These are phyloP conservation scores for Paecilomyces sp. DNA, from an alignment of 2,329 filamentous ascomycete genomes.

Conservation along the genomic window DNA sequence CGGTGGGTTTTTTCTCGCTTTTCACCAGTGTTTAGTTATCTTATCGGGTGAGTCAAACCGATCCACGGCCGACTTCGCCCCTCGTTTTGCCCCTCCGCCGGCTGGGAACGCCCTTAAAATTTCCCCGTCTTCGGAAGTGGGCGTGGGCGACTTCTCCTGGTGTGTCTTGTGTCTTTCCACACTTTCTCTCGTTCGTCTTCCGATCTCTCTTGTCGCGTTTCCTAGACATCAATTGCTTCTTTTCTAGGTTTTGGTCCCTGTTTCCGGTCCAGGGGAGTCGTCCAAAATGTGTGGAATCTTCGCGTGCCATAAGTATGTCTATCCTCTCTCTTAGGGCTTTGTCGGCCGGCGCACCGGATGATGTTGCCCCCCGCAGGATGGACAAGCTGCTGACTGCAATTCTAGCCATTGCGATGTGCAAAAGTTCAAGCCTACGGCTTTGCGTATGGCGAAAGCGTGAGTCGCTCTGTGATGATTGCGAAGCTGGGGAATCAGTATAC, in stretches of 20 bases:
- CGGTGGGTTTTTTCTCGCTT: background rate
- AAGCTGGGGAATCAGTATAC: constrained; percentile 5
- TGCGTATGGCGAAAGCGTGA: constrained; percentile 91
- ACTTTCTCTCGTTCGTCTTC: background rate
- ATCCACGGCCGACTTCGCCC: constrained; percentile 1
- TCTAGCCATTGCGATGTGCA: constrained; percentile 79
- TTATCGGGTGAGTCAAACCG: constrained; percentile 21
- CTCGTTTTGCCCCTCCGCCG: background rate
- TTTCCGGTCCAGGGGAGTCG: constrained; percentile 15
- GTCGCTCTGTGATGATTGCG: constrained; percentile 22
- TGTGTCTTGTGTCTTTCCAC: background rate
- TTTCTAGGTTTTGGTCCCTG: background rate
- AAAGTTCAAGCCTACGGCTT: constrained; percentile 91
- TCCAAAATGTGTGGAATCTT: constrained; percentile 92
- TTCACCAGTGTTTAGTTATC: constrained; percentile 10
- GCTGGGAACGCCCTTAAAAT: constrained; percentile 3
- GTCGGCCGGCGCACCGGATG: constrained; percentile 4
- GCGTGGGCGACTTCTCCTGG: no score
- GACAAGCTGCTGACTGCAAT: constrained; percentile 8
- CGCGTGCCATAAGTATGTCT: constrained; percentile 77
- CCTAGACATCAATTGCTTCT: background rate
- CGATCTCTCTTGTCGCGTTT: background rate
- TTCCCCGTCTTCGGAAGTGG: constrained; percentile 2
- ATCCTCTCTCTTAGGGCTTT: constrained; percentile 5
- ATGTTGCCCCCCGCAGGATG: constrained; percentile 2